Percentiles rank a stretch among this genome's conserved stretches.
Conservation (phyloP, 768 basidiomycete genomes). For the Tephrocybe sp. region DNA sequence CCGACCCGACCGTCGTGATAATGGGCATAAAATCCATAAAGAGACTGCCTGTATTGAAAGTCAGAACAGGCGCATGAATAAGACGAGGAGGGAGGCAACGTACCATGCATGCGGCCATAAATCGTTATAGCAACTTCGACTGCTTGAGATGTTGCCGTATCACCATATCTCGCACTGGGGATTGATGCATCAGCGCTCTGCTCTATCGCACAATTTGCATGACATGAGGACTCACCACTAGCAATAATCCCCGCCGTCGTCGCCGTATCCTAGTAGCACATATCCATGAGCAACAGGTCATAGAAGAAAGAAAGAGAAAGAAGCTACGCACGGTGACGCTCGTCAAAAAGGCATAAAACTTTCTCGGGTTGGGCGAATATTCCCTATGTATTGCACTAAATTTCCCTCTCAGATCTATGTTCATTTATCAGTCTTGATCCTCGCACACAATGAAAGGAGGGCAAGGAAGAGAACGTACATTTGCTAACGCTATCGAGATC, state of each 20-base stretch:
- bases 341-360: constrained; percentile 62
- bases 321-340: constrained; percentile 48
- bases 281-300: neutral
- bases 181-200: too few species aligned
- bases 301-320: neutral
- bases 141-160: constrained; percentile 76
- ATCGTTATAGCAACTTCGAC: constrained; percentile 59
- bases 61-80: too few species aligned
- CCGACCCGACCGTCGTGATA: too few species aligned
- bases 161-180: constrained; percentile 76
- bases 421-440: neutral
- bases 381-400: constrained; percentile 58
- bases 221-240: constrained; percentile 35
- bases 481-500: constrained; percentile 53
- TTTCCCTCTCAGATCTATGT: constrained; percentile 39
- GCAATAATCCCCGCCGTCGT: constrained; percentile 53
- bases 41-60: too few species aligned
- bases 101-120: neutral
- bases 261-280: constrained; percentile 46
- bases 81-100: too few species aligned
- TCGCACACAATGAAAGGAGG: neutral
- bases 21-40: too few species aligned
- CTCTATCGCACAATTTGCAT: neutral
- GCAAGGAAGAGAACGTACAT: constrained; percentile 43
- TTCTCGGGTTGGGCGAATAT: constrained; percentile 48